Base-by-base conservation (phyloP, 2,329 filamentous ascomycete genomes). In the Penicillium concentricum region DNA sequence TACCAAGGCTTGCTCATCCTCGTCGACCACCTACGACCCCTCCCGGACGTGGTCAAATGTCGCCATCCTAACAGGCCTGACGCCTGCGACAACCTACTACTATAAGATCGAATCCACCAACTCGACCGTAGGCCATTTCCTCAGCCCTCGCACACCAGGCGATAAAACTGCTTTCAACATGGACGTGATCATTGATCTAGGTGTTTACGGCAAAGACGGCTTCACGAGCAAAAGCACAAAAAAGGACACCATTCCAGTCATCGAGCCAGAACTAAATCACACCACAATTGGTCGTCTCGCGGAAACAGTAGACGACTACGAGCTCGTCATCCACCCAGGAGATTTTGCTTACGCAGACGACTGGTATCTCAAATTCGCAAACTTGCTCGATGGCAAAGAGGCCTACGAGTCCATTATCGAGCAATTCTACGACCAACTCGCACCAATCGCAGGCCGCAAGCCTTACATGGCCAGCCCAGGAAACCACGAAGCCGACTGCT, bases 291-390 rank as follows among this genome's bases (percentile, higher is more conserved):
- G 74, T 16, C 77, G 78, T 2, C 77, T 86, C 2, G 81, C 82
- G 2, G 64, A 72, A 15, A 84, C 78, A 0, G 73, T 81, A 34
- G 71, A 84, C 61, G 77, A 82, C 57, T 85, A 84, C 64, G 83
- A 86, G 61, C 71, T 86, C 3, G 45, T 72, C 50, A 68, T 72
- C 35, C 69, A 72, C 45, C 69, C 69, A 0, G 69, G 70, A 13
- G 84, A 86, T 63, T 74, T 86, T 15, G 83, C 71, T 0, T 87
- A 86, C 61, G 83, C 83, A 1, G 84, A 86, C 57, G 80, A 85
- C 67, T 86, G 83, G 83, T 74, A 74, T 42, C 67, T 79, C 4
- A 78, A 73, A 18, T 55, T 72, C 0, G 71, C 77, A 35, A 84
- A 84, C 66, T 58, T 80, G 1, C 59, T 81, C 6, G 73, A 81